Evolutionary conservation across 345 rosid species (phyloP).

Genomic region (Sisymbrium irio): DNA sequence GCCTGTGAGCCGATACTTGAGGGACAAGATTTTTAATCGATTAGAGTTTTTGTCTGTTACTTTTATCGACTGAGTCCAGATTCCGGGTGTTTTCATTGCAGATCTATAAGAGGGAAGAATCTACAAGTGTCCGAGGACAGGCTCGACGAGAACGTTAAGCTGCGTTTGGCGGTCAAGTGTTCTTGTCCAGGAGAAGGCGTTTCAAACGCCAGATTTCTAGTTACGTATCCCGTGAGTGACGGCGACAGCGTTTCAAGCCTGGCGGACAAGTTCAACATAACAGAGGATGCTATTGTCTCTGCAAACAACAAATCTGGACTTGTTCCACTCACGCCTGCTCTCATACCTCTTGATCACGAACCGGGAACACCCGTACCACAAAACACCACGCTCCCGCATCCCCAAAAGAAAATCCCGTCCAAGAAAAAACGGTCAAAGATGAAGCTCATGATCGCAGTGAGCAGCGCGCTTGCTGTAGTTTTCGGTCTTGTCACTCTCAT

Average conservation of each 20-base stretch:
- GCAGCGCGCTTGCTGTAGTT: conserved; percentile 56
- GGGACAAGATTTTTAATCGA: neutral
- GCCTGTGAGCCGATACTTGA: conserved; percentile 28
- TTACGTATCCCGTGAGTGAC: conserved; percentile 59
- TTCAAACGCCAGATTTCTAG: conserved; percentile 38
- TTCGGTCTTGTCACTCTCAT: conserved; percentile 36
- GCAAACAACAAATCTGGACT: conserved; percentile 53
- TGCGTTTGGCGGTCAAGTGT: conserved; percentile 59
- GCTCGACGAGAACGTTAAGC: conserved; percentile 40
- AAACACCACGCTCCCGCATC: conserved; percentile 30
- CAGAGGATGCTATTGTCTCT: conserved; percentile 56
- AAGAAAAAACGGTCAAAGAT: conserved; percentile 47
- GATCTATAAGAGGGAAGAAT: conserved; percentile 53
- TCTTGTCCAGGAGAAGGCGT: conserved; percentile 51
- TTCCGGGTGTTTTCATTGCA: neutral
- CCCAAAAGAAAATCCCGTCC: conserved; percentile 25
- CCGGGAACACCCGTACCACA: conserved; percentile 34
- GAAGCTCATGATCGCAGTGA: conserved; percentile 51
- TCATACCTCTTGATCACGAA: conserved; percentile 57
- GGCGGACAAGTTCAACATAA: conserved; percentile 59
- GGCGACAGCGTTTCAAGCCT: conserved; percentile 56
- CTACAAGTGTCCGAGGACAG: conserved; percentile 46
- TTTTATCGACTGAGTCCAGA: neutral
- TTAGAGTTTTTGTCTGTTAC: neutral
- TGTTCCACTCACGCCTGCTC: conserved; percentile 47